Evolutionary conservation across 1,284 basidiomycete genomes (phyloP).

Genomic region (Wolfiporia cocos): DNA sequence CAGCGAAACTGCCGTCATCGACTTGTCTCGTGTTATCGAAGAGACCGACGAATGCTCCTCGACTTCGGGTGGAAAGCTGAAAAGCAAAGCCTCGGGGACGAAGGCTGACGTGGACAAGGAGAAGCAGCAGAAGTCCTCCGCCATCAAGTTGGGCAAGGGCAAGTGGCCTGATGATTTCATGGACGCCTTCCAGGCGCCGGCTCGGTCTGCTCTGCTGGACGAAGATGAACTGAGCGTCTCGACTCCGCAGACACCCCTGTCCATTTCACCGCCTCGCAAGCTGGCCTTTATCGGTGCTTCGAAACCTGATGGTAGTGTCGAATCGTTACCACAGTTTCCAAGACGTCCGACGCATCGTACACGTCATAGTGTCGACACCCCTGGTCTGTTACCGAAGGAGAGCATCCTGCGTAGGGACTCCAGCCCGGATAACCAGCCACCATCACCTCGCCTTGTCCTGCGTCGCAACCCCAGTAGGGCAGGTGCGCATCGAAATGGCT

Average conservation of each 20-base stretch:
- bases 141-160: conserved; percentile 63
- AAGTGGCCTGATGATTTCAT: conserved; percentile 82
- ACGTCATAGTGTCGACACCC: conserved; percentile 44
- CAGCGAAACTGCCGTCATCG: conserved; percentile 53
- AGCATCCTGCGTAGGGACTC: conserved; percentile 43
- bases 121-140: conserved; percentile 17
- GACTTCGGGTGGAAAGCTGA: conserved; percentile 27
- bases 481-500: conserved; percentile 37
- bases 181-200: conserved; percentile 44
- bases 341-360: conserved; percentile 58
- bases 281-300: conserved; percentile 43
- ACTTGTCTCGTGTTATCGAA: conserved; percentile 64
- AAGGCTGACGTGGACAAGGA: conserved; percentile 13
- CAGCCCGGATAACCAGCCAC: conserved; percentile 43
- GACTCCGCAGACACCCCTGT: conserved; percentile 31
- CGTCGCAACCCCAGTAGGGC: conserved; percentile 53
- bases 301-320: conserved; percentile 39
- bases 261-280: conserved; percentile 51
- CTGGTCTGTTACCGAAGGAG: conserved; percentile 54
- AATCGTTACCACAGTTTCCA: conserved; percentile 38
- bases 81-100: conserved; percentile 2
- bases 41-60: conserved; percentile 61
- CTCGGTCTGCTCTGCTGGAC: conserved; percentile 19
- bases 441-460: conserved; percentile 41
- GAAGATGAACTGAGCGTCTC: conserved; percentile 16